phyloP scores from a whole-genome alignment of 2,329 filamentous ascomycete genomes.

The Rutstroemia sp. region DNA sequence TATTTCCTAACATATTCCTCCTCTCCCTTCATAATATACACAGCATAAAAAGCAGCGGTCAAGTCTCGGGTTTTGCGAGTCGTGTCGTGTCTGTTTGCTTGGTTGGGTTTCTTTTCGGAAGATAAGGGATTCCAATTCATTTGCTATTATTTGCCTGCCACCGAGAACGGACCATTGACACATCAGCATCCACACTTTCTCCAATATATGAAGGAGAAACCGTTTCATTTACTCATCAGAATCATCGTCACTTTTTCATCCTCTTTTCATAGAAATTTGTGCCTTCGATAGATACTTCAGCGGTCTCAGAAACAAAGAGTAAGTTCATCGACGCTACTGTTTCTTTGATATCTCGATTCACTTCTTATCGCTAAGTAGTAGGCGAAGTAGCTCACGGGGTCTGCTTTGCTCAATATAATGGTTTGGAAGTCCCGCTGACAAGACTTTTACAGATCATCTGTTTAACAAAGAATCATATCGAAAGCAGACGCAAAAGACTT shows the following conservation, averaged over 20 bases:
- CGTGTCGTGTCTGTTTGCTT: too few relatives aligned
- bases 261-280: neutral
- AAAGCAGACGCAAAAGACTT: neutral
- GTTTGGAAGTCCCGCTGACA: too few relatives aligned
- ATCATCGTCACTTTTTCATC: neutral
- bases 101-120: neutral
- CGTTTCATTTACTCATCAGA: too few relatives aligned
- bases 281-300: neutral
- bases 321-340: neutral
- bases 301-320: neutral
- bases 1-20: too few relatives aligned
- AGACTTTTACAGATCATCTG: too few relatives aligned
- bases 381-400: too few relatives aligned
- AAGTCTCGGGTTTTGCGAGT: too few relatives aligned
- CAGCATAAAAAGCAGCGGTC: too few relatives aligned
- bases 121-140: neutral
- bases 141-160: neutral
- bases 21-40: too few relatives aligned
- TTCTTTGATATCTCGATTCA: too few relatives aligned
- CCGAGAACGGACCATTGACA: conserved; percentile 6
- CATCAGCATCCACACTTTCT: conserved; percentile 6
- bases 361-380: neutral
- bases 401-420: too few relatives aligned
- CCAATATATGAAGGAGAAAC: neutral
- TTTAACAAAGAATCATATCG: too few relatives aligned